Conservation (phyloP, 2,329 filamentous ascomycete genomes). For the Curvularia hawaiiensis region DNA sequence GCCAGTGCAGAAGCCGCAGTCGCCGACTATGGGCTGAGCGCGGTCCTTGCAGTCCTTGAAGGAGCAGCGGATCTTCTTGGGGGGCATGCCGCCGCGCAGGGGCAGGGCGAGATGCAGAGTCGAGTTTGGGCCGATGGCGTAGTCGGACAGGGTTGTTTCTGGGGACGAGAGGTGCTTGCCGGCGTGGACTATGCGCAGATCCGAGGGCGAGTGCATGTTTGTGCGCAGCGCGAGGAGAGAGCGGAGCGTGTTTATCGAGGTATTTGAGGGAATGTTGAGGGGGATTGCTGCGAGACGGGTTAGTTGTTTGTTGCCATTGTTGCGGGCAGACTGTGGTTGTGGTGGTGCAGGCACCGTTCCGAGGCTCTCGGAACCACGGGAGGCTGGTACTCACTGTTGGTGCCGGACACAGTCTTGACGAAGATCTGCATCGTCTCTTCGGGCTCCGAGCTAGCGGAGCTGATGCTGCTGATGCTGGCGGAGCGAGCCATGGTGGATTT, state of each 20-base stretch:
- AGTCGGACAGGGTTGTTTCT: conserved; percentile 52
- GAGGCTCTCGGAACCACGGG: conserved; percentile 22
- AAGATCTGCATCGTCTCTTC: conserved; percentile 65
- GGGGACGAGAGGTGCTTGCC: conserved; percentile 59
- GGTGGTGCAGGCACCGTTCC: conserved; percentile 8
- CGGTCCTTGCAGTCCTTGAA: conserved; percentile 88
- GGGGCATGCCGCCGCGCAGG: conserved; percentile 62
- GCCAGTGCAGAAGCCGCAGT: conserved; percentile 93
- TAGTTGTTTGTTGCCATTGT: conserved; percentile 13
- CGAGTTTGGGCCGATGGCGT: conserved; percentile 56
- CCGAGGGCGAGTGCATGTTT: conserved; percentile 53
- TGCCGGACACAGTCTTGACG: conserved; percentile 63
- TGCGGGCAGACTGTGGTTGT: background rate
- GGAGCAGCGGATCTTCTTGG: conserved; percentile 82
- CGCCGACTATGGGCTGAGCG: conserved; percentile 91
- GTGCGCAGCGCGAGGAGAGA: conserved; percentile 64
- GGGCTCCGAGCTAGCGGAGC: conserved; percentile 50
- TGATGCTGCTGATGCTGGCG: conserved; percentile 50
- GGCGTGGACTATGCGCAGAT: conserved; percentile 63
- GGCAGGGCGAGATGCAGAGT: conserved; percentile 62
- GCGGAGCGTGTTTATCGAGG: conserved; percentile 61
- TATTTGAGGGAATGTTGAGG: conserved; percentile 59
- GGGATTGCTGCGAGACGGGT: conserved; percentile 57
- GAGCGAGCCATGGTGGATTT: conserved; percentile 41
- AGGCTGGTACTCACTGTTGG: conserved; percentile 55